These are phyloP conservation scores for Coemansia sp. DNA, from an alignment of 192 early-diverging fungal species.

Conservation along the genomic window DNA sequence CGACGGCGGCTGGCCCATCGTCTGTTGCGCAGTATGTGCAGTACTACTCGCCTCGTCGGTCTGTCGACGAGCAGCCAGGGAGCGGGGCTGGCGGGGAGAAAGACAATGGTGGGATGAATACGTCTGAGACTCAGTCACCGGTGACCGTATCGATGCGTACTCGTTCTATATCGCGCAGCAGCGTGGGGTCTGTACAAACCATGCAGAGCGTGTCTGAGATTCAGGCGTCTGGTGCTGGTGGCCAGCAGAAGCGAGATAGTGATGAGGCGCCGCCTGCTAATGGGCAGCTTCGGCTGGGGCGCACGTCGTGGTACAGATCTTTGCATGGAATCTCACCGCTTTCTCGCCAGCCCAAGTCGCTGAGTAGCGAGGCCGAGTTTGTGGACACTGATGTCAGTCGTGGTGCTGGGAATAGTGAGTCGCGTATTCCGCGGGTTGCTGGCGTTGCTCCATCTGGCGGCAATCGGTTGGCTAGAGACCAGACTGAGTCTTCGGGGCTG, in stretches of 20 bases:
- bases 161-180: slow-evolving; percentile 47
- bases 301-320: slow-evolving; percentile 47
- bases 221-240: not conserved
- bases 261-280: slow-evolving; percentile 3
- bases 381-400: not conserved
- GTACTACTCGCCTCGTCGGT: slow-evolving; percentile 5
- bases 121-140: slow-evolving; percentile 10
- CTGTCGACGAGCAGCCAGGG: not conserved
- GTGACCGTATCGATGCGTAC: slow-evolving; percentile 30
- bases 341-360: slow-evolving; percentile 44
- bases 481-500: slow-evolving; percentile 1
- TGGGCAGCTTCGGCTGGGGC: slow-evolving; percentile 25
- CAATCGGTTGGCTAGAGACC: slow-evolving; percentile 2
- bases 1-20: slow-evolving; percentile 1
- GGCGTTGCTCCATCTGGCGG: slow-evolving; percentile 5
- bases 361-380: slow-evolving; percentile 46
- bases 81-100: not conserved
- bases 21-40: slow-evolving; percentile 11
- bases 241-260: slow-evolving; percentile 1
- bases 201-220: slow-evolving; percentile 22
- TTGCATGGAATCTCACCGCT: slow-evolving; percentile 52
- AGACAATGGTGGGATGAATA: not conserved
- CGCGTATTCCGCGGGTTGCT: slow-evolving; percentile 32
- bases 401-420: not conserved
- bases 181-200: slow-evolving; percentile 20